Base-by-base conservation (phyloP, 2,329 filamentous ascomycete genomes). In the Aspergillus sp. region DNA sequence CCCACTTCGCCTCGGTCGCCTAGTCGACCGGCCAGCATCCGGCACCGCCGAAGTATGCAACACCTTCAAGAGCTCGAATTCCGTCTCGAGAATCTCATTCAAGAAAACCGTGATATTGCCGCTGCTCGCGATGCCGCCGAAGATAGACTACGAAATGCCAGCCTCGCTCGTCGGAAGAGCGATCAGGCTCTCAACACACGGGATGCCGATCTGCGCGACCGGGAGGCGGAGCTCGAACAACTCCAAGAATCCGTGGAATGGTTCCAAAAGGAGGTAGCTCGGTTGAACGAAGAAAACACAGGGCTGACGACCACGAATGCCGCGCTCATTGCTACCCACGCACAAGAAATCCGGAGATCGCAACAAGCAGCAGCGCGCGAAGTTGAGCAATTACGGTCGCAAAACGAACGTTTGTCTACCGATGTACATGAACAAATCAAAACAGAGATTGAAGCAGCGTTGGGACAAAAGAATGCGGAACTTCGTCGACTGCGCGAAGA, bases 21-120 rank as follows among this genome's bases (percentile, higher is more conserved):
- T 55, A 96, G 91, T 66, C 88, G 93, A 76, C 93, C 95, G 68
- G 91, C 93, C 71, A 97, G 92, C 81, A 90, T 99, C 85, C 93
- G 93, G 68, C 93, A 93, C 73, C 90, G 93, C 72, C 95, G 96
- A 77, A 98, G 93, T 82, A 93, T 98, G 88, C 93, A 98, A 78
- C 87, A 93, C 54, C 87, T 98, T 60, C 78, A 84, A 71, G 93
- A 99, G 69, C 87, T 99, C 71, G 92, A 98, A 80, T 82, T 85
- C 59, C 86, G 85, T 69, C 84, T 99, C 67, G 91, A 97, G 66
- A 89, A 93, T 74, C 82, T 99, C 63, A 81, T 89, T 41, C 86
- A 88, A 20, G 93, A 99, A 73, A 98, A 98, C 71, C 87, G 88
- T 56, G 79, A 86, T 61, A 86, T 99, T 27, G 82, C 86, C 66